Evolutionary conservation across 768 basidiomycete species (phyloP).

Genomic region (Macrolepiota albuminosa): DNA sequence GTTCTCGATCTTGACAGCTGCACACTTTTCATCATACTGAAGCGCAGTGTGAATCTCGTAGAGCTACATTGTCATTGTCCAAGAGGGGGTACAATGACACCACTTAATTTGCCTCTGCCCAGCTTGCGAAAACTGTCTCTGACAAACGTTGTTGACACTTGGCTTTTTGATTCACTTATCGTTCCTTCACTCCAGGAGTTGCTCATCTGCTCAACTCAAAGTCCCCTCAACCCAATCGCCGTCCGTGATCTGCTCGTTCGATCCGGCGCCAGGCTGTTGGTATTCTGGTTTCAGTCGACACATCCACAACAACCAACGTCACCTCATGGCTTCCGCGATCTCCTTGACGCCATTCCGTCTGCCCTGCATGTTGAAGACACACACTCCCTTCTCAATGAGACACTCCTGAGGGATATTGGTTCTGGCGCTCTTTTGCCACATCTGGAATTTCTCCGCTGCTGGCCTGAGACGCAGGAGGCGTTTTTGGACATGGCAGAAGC

Average conservation of each 20-base stretch:
- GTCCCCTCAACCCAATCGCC: neutral
- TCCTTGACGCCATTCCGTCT: neutral
- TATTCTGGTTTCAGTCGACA: slow-evolving; percentile 3
- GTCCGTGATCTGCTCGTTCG: neutral
- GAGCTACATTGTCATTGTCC: slow-evolving; percentile 1
- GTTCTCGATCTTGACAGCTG: neutral
- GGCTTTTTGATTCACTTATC: slow-evolving; percentile 3
- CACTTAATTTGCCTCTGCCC: neutral
- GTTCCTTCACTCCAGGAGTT: slow-evolving; percentile 6
- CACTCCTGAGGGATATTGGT: neutral
- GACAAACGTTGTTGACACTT: slow-evolving; percentile 1
- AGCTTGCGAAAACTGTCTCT: slow-evolving; percentile 1
- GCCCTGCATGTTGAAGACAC: neutral
- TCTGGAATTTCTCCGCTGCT: neutral
- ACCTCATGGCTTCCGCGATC: neutral
- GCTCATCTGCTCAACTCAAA: neutral
- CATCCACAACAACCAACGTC: neutral
- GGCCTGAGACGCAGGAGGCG: slow-evolving; percentile 4
- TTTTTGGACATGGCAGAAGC: slow-evolving; percentile 7
- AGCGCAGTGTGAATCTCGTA: neutral
- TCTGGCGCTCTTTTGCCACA: slow-evolving; percentile 1
- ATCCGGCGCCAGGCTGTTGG: neutral
- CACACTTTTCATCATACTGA: neutral
- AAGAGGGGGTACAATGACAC: neutral
- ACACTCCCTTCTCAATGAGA: slow-evolving; percentile 1